These are phyloP conservation scores for Blastocystis sp. DNA, from an alignment of 352 stramenopile species.

Conservation along the genomic window DNA sequence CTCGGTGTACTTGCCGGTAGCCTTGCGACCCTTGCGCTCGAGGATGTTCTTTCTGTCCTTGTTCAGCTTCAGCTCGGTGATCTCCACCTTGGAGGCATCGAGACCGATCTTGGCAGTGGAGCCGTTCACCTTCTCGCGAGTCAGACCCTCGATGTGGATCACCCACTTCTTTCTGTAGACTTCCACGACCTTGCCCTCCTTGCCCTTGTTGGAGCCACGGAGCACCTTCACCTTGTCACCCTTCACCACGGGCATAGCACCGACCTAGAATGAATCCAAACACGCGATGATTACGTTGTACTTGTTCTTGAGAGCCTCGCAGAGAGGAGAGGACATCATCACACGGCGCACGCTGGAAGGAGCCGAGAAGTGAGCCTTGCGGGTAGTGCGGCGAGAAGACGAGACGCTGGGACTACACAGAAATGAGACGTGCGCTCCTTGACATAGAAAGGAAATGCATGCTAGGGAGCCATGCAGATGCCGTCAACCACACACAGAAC, in stretches of 20 bases:
- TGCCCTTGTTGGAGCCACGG: conserved; percentile 93
- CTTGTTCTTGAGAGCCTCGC: conserved; percentile 98
- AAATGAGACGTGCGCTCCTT: neutral
- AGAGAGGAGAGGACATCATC: conserved; percentile 95
- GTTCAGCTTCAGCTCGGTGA: conserved; percentile 99
- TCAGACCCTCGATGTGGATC: conserved; percentile 97
- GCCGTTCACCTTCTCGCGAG: conserved; percentile 97
- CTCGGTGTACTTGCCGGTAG: conserved; percentile 76
- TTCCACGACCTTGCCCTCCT: conserved; percentile 95
- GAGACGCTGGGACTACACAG: conserved; percentile 78
- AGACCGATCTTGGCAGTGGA: conserved; percentile 93
- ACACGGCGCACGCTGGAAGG: conserved; percentile 92
- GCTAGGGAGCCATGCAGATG: neutral
- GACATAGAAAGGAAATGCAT: neutral
- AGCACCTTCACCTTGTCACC: conserved; percentile 98
- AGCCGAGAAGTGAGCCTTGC: conserved; percentile 98
- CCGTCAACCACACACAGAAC: neutral
- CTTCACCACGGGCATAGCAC: conserved; percentile 96
- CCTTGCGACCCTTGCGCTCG: conserved; percentile 90
- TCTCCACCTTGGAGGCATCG: conserved; percentile 95
- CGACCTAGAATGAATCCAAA: conserved; percentile 79
- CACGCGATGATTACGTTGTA: conserved; percentile 86
- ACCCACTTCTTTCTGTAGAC: conserved; percentile 99
- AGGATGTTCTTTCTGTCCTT: conserved; percentile 99
- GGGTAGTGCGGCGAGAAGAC: conserved; percentile 92